These are phyloP conservation scores for Talaromyces sp. DNA, from an alignment of 2,329 filamentous ascomycete species.

Conservation along the genomic window DNA sequence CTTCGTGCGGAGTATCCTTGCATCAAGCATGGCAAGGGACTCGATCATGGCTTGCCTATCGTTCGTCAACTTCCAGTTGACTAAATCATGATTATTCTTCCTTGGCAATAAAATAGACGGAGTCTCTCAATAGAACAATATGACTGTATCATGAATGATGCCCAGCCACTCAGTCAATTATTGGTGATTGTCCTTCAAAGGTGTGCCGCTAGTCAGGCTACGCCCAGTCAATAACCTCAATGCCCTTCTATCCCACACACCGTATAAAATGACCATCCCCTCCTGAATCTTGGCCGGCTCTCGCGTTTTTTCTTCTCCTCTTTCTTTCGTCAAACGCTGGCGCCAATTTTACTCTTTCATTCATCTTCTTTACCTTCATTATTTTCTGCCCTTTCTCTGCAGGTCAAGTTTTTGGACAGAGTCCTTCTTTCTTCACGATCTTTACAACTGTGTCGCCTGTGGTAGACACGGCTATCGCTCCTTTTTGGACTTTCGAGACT, in stretches of 20 bases:
- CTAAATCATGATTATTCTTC: background rate
- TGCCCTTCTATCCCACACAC: background rate
- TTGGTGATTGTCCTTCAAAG: background rate
- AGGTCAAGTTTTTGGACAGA: conserved; percentile 9
- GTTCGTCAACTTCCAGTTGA: background rate
- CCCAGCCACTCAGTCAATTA: conserved; percentile 1
- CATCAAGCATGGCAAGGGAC: conserved; percentile 4
- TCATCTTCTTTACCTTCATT: background rate
- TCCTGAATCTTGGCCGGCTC: background rate
- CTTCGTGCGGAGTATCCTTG: conserved; percentile 2
- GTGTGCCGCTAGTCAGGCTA: background rate
- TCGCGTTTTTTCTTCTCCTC: background rate
- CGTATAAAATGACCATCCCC: conserved; percentile 3
- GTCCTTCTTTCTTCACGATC: background rate
- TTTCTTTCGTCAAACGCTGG: background rate
- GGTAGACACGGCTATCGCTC: conserved; percentile 7
- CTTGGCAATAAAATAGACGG: background rate
- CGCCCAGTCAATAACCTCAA: conserved; percentile 7
- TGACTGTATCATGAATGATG: background rate
- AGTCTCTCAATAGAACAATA: background rate
- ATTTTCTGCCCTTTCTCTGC: conserved; percentile 4
- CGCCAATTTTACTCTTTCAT: background rate
- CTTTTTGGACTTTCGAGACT: background rate
- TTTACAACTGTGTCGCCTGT: conserved; percentile 8
- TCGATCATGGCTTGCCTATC: background rate